Percentiles rank a stretch among this genome's conserved stretches.
Conservation (phyloP, 2,329 filamentous ascomycete species). For the Paraphoma sp. region DNA sequence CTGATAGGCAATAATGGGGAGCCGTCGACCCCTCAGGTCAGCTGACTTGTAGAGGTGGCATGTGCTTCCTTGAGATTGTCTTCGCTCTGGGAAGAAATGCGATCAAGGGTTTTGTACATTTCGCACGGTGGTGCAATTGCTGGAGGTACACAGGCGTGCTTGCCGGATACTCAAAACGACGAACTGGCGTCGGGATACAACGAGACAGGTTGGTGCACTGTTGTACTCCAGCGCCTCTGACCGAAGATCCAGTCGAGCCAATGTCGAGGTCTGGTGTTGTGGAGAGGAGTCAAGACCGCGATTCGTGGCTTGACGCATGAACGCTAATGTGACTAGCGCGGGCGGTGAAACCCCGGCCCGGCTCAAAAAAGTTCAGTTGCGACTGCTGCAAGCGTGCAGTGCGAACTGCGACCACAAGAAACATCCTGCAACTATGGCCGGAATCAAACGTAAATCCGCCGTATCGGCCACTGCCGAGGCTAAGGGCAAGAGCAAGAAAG, state of each 20-base stretch:
- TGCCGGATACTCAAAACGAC: too few species aligned
- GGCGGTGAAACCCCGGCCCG: conserved; percentile 18
- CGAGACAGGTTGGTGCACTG: too few species aligned
- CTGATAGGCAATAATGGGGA: neutral
- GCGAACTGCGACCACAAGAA: conserved; percentile 8
- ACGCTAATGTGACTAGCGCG: conserved; percentile 4
- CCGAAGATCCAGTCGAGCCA: too few species aligned
- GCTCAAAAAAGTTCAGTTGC: conserved; percentile 33
- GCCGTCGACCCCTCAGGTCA: neutral
- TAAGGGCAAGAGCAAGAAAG: conserved; percentile 47
- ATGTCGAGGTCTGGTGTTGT: neutral
- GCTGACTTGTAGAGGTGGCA: neutral
- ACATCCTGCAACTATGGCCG: conserved; percentile 34
- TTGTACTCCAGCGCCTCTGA: too few species aligned
- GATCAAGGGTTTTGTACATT: too few species aligned
- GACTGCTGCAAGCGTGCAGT: conserved; percentile 17
- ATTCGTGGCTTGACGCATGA: neutral
- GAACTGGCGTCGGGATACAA: too few species aligned
- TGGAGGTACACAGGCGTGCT: too few species aligned
- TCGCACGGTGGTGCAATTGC: neutral
- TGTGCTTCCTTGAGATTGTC: too few species aligned
- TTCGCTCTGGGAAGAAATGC: too few species aligned
- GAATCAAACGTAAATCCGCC: conserved; percentile 43
- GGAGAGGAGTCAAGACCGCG: neutral
- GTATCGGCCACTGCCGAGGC: conserved; percentile 21